These are phyloP conservation scores for Colletotrichum orchidophilum DNA, from an alignment of 2,329 filamentous ascomycete species.

Conservation along the genomic window DNA sequence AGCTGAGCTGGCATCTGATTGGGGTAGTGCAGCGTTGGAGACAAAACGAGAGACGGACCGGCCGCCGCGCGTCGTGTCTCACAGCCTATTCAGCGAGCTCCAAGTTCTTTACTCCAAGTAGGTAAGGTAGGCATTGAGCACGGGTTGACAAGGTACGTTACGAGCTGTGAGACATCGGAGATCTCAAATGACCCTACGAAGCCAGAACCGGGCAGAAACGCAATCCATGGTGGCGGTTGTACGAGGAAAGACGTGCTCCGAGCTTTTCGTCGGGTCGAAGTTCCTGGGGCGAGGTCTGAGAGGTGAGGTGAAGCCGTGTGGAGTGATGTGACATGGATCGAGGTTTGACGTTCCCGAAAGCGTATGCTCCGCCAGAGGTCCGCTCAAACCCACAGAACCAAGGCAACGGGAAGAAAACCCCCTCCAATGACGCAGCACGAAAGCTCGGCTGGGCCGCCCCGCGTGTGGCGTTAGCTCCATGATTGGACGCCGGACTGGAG, in stretches of 20 bases:
- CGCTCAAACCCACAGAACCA: slow-evolving; percentile 19
- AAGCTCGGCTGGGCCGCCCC: slow-evolving; percentile 7
- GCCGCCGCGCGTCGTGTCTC: slow-evolving; percentile 33
- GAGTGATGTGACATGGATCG: not conserved
- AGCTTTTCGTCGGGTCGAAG: not conserved
- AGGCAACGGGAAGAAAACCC: slow-evolving; percentile 13
- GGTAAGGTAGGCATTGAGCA: no score
- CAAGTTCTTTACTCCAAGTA: no score
- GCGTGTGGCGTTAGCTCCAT: slow-evolving; percentile 30
- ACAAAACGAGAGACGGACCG: not conserved
- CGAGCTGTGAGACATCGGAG: slow-evolving; percentile 12
- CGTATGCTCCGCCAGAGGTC: not conserved
- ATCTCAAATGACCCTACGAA: not conserved
- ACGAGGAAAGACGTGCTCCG: slow-evolving; percentile 19
- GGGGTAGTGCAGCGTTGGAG: not conserved
- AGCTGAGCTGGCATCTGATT: not conserved
- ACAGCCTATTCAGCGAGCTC: not conserved
- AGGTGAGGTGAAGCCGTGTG: not conserved
- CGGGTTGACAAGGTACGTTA: no score
- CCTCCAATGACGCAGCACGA: slow-evolving; percentile 33
- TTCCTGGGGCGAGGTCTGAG: not conserved
- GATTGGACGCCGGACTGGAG: not conserved
- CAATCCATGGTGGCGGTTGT: slow-evolving; percentile 26
- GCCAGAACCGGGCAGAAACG: not conserved
- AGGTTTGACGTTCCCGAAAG: slow-evolving; percentile 19